Evolutionary conservation across 169 alveolate species (phyloP).

Genomic region (Eimeria brunetti): DNA sequence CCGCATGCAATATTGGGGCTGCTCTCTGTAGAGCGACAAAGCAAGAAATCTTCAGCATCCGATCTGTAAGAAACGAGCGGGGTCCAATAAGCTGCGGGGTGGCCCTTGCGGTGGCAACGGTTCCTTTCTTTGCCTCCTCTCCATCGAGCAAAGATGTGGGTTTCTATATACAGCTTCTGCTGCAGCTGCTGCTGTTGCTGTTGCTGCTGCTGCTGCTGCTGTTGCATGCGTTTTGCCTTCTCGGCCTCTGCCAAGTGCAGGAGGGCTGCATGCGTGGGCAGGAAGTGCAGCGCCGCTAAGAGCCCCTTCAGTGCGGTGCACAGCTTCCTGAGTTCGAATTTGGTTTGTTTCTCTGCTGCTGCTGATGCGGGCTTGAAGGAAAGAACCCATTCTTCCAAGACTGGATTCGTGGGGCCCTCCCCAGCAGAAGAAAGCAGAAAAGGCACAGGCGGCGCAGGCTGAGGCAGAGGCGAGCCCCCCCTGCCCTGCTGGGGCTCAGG

Average conservation of each 20-base stretch:
- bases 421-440: background rate
- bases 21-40: background rate
- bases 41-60: background rate
- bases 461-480: background rate
- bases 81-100: background rate
- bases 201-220: background rate
- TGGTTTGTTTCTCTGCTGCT: background rate
- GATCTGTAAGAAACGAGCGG: constrained; percentile 53
- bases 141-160: constrained; percentile 43
- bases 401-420: background rate
- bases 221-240: background rate
- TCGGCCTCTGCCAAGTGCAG: constrained; percentile 2
- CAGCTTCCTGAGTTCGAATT: constrained; percentile 43
- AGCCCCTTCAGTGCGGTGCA: constrained; percentile 55
- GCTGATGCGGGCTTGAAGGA: background rate
- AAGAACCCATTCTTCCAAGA: constrained; percentile 41
- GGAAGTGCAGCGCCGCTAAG: constrained; percentile 31
- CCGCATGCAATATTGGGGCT: background rate
- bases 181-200: background rate
- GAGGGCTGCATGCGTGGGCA: constrained; percentile 47
- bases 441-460: background rate
- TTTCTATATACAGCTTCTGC: background rate
- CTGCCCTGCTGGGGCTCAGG: background rate
- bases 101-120: background rate
- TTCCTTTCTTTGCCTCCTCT: background rate